Evolutionary conservation across 2,329 filamentous ascomycete genomes (phyloP), one percentile per base, ranked within the genome.

Genomic region (Neonectria ditissima): DNA sequence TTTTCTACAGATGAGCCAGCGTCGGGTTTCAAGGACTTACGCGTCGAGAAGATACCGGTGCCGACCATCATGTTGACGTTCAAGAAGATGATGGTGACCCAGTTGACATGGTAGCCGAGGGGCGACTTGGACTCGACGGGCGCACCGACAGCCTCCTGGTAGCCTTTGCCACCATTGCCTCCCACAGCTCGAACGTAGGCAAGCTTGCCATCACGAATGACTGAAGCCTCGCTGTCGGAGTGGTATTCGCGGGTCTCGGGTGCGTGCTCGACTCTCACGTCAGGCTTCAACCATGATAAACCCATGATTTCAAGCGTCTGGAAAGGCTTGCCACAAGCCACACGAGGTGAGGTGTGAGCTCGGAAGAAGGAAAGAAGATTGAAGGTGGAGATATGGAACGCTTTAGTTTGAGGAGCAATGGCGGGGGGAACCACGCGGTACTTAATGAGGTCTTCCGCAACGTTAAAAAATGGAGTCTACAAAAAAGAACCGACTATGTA

Each of bases 1-100:
- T n/a, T n/a, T n/a, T n/a, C n/a, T n/a, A n/a, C n/a, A n/a, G n/a
- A n/a, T n/a, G n/a, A n/a, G n/a, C n/a, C n/a, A n/a, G n/a, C n/a
- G n/a, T n/a, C n/a, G n/a, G n/a, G n/a, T n/a, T n/a, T 5, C 2
- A 5, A 24, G 11, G 10, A 79, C 86, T 71, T 70, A 89, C 87
- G 88, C 0, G 88, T 90, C 1, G 87, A 89, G 68, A 86, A 89
- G 22, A 89, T 83, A 50, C 87, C 87, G 0, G 86, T 89, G 1
- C 87, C 87, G 57, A 90, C 79, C 86, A 90, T 90, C 75, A 84
- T 83, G 62, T 84, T 86, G 56, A 90, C 75, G 66, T 89, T 90
- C 58, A 90, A 72, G 59, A 88, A 87, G 20, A 89, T 77, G 28
- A 88, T 84, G 0, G 87, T 86, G 18, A 84, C 67, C 51, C 80